Evolutionary conservation across 2,329 filamentous ascomycete species (phyloP).

Genomic region (Fusarium subtropicale): DNA sequence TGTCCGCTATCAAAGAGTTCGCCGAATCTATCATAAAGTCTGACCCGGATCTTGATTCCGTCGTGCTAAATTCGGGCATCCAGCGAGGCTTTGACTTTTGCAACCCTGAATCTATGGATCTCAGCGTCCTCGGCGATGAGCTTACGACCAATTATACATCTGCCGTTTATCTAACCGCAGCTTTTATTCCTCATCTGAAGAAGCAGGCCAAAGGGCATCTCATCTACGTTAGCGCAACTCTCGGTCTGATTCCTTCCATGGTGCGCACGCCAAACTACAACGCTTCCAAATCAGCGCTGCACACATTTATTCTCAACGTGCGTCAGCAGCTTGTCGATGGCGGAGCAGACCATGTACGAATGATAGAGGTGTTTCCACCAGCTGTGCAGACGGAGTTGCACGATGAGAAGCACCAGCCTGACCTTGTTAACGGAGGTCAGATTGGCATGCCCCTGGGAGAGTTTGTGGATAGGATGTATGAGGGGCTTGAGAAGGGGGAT

Average conservation of each 20-base stretch:
- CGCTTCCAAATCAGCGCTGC: conserved; percentile 45
- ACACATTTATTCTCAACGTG: conserved; percentile 43
- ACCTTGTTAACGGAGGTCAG: conserved; percentile 42
- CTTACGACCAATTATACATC: conserved; percentile 47
- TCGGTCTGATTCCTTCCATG: conserved; percentile 40
- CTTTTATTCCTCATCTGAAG: conserved; percentile 46
- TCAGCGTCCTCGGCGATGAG: conserved; percentile 47
- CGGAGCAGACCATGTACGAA: conserved; percentile 18
- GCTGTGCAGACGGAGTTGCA: conserved; percentile 49
- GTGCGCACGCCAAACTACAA: conserved; percentile 47
- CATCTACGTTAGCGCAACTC: conserved; percentile 44
- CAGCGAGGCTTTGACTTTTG: conserved; percentile 57
- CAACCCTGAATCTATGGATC: conserved; percentile 42
- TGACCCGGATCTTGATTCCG: conserved; percentile 53
- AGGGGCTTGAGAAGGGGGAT: conserved; percentile 36
- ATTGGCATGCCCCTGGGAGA: conserved; percentile 55
- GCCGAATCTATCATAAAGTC: conserved; percentile 27
- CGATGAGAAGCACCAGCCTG: conserved; percentile 45
- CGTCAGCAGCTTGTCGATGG: conserved; percentile 40
- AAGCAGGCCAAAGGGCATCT: conserved; percentile 28
- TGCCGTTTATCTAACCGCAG: conserved; percentile 44
- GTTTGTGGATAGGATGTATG: conserved; percentile 56
- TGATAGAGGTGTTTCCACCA: conserved; percentile 48
- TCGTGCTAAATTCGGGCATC: conserved; percentile 69
- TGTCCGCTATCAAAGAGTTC: conserved; percentile 49